Evolutionary conservation across 2,329 filamentous ascomycete species (phyloP), one percentile per base, ranked within the genome.

Genomic region (Volutella citrinella): DNA sequence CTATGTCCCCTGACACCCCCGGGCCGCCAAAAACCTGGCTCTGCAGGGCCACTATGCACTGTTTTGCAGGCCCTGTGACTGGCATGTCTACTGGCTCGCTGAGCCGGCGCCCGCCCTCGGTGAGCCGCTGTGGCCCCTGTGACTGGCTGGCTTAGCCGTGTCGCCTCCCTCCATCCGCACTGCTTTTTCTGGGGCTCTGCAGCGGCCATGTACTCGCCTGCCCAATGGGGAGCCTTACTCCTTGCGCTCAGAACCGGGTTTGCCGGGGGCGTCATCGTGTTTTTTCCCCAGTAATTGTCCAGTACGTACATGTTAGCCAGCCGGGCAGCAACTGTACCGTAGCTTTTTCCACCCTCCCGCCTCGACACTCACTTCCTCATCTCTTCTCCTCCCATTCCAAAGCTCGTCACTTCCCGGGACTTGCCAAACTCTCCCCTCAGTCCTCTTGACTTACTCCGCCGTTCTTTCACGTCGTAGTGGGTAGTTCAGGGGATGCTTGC

Each of bases 401-500:
- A n/a, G n/a, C n/a, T n/a, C n/a, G n/a, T n/a, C n/a, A n/a, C n/a
- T n/a, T n/a, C n/a, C n/a, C n/a, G n/a, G n/a, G n/a, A n/a, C n/a
- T n/a, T n/a, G n/a, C 13, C 15, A 37, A 30, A 45, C 29, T 36
- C 36, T 39, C 24, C 30, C 19, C 29, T 24, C 33, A 21, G 20
- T 36, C 25, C 27, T 19, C 38, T 32, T 31, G 38, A 16, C n/a
- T 38, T 42, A 30, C 34, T 45, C 42, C 64, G 65, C 66, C 66
- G 52, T 61, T 70, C 67, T 50, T 71, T 68, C 47, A 44, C 48
- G 42, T 44, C 44, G 43, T 46, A 51, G 54, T 60, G 53, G 52
- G 51, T 45, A 48, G 48, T 33, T 46, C 51, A 49, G 48, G 56
- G 55, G 48, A 61, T 60, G 57, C 47, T 49, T 56, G 41, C 48